phyloP scores from a whole-genome alignment of 176 grass and related monocot genomes.

The Aegilops longissima region DNA sequence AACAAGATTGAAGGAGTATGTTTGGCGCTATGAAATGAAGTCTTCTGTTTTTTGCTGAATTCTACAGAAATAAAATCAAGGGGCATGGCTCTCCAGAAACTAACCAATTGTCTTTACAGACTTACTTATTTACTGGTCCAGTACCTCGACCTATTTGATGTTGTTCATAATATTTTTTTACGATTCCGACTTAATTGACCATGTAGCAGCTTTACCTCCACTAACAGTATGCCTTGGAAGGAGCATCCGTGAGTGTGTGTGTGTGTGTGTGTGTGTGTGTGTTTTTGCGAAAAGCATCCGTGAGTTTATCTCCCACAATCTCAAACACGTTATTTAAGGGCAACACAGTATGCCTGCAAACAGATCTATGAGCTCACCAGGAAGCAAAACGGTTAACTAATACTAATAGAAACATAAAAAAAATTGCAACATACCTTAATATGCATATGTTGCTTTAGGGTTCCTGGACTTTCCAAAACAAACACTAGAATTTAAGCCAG shows the following conservation, averaged over 20 bases:
- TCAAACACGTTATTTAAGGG: background rate
- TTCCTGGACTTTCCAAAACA: background rate
- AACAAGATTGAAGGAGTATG: constrained; percentile 13
- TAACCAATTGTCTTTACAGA: background rate
- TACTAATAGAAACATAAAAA: background rate
- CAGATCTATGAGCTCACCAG: background rate
- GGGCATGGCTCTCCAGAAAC: background rate
- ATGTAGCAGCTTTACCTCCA: background rate
- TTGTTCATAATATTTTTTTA: background rate
- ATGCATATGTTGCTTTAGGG: background rate
- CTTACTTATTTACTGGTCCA: background rate
- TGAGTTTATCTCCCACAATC: background rate
- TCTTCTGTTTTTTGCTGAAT: background rate
- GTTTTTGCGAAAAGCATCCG: background rate
- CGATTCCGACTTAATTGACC: background rate
- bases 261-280: too few species aligned
- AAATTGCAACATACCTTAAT: background rate
- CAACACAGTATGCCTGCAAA: background rate
- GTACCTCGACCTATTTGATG: background rate
- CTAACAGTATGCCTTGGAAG: background rate
- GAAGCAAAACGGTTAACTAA: background rate
- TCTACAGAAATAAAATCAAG: constrained; percentile 4
- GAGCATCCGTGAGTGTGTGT: background rate
- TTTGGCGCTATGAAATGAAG: background rate
- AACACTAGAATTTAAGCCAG: background rate